phyloP scores from a whole-genome alignment of 768 basidiomycete genomes.

The Boletellus ananas region DNA sequence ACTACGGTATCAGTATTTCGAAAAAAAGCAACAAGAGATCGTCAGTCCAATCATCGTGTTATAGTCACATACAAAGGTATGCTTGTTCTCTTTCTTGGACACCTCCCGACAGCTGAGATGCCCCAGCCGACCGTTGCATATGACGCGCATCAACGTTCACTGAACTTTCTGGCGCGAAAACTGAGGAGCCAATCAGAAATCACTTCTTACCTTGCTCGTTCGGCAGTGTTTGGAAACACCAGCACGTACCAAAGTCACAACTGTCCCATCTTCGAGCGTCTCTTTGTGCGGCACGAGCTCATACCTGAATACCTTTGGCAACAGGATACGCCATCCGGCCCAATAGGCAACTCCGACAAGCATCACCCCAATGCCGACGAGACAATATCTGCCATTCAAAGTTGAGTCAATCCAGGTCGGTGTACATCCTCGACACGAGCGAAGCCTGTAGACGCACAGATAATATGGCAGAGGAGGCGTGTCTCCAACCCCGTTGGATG shows the following conservation, averaged over 20 bases:
- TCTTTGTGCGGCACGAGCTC: slow-evolving; percentile 47
- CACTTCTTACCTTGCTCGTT: background rate
- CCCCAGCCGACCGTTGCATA: no score
- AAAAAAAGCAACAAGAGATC: no score
- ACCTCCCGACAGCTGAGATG: no score
- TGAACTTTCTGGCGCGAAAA: slow-evolving; percentile 10
- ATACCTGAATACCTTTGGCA: slow-evolving; percentile 49
- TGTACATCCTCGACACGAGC: slow-evolving; percentile 30
- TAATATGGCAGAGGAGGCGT: slow-evolving; percentile 61
- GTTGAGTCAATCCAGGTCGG: slow-evolving; percentile 16
- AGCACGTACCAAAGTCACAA: slow-evolving; percentile 47
- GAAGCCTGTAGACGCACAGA: slow-evolving; percentile 28
- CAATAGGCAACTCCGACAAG: slow-evolving; percentile 48
- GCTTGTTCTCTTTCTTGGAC: no score
- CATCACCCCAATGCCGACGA: slow-evolving; percentile 51
- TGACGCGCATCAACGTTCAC: background rate
- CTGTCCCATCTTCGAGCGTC: slow-evolving; percentile 47
- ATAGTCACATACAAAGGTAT: no score
- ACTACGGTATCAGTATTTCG: no score
- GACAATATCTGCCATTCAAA: slow-evolving; percentile 39
- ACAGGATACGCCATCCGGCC: slow-evolving; percentile 48
- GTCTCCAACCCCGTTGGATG: slow-evolving; percentile 53
- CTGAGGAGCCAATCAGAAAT: background rate
- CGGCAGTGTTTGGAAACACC: no score
- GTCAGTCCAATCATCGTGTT: no score